Evolutionary conservation across 352 stramenopile genomes (phyloP).

Genomic region (Phytophthora nicotianae): DNA sequence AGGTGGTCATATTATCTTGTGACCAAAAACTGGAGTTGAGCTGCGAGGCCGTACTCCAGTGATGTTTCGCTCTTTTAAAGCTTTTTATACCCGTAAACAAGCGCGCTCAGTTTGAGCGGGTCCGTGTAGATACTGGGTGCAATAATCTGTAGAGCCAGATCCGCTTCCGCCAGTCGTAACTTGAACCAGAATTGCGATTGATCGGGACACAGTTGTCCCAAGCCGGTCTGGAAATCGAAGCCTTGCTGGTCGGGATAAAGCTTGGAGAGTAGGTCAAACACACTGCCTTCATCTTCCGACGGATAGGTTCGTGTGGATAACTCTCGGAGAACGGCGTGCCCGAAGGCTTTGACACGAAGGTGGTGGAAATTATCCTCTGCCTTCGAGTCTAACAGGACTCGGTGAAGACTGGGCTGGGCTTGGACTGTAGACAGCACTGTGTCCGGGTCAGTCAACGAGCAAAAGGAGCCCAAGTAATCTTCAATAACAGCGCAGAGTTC

Average conservation of each 20-base stretch:
- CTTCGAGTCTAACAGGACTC: background rate
- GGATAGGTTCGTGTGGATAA: background rate
- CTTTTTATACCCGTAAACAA: constrained; percentile 1
- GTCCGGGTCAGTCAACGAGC: too few relatives aligned
- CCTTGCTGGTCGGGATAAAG: background rate
- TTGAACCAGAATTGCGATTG: background rate
- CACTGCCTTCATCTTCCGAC: background rate
- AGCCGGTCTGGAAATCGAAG: background rate
- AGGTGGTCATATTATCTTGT: background rate
- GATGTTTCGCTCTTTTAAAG: background rate
- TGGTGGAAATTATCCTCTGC: background rate
- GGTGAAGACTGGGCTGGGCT: background rate
- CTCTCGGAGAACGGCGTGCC: background rate
- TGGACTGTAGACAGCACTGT: background rate
- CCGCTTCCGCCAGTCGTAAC: background rate
- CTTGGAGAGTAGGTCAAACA: background rate
- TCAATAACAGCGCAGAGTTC: background rate
- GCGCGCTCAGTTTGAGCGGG: background rate
- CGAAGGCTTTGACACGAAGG: background rate
- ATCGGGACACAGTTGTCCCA: background rate
- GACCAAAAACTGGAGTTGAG: constrained; percentile 3
- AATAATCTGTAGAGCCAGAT: constrained; percentile 3
- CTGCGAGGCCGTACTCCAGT: background rate
- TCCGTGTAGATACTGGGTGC: constrained; percentile 1
- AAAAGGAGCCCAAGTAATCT: too few relatives aligned